Conservation (phyloP, 371 early-diverging fungal species). For the Rhizopus delemar region DNA sequence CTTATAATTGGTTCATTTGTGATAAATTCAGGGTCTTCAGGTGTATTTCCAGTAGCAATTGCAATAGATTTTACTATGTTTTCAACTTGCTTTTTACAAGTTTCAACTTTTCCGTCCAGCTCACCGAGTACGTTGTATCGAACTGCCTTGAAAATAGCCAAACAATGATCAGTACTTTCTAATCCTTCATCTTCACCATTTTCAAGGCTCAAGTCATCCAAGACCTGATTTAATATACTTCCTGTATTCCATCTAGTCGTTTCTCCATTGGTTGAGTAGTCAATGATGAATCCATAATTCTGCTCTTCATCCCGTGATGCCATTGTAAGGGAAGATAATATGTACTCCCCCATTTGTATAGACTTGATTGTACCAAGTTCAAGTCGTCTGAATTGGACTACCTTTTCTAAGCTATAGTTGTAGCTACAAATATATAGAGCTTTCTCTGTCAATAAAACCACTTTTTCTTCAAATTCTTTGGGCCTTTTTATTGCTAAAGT, state of each 20-base stretch:
- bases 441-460: slow-evolving; percentile 65
- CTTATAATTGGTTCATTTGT: slow-evolving; percentile 43
- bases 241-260: slow-evolving; percentile 61
- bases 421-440: slow-evolving; percentile 77
- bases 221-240: slow-evolving; percentile 54
- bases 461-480: slow-evolving; percentile 67
- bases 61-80: slow-evolving; percentile 34
- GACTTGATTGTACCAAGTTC: slow-evolving; percentile 56
- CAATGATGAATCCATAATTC: slow-evolving; percentile 61
- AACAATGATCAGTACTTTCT: slow-evolving; percentile 4
- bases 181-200: slow-evolving; percentile 3
- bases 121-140: slow-evolving; percentile 48
- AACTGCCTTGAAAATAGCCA: slow-evolving; percentile 44
- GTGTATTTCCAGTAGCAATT: slow-evolving; percentile 22
- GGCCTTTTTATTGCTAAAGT: slow-evolving; percentile 7
- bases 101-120: slow-evolving; percentile 36
- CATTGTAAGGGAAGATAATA: slow-evolving; percentile 48
- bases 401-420: slow-evolving; percentile 72
- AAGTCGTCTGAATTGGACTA: slow-evolving; percentile 66
- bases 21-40: slow-evolving; percentile 26
- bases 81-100: slow-evolving; percentile 39
- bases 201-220: slow-evolving; percentile 33
- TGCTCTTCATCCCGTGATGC: slow-evolving; percentile 45
- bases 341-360: slow-evolving; percentile 65
- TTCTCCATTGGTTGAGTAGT: slow-evolving; percentile 54